These are phyloP conservation scores for Leccinellum luteum DNA, from an alignment of 768 basidiomycete species.

Conservation along the genomic window DNA sequence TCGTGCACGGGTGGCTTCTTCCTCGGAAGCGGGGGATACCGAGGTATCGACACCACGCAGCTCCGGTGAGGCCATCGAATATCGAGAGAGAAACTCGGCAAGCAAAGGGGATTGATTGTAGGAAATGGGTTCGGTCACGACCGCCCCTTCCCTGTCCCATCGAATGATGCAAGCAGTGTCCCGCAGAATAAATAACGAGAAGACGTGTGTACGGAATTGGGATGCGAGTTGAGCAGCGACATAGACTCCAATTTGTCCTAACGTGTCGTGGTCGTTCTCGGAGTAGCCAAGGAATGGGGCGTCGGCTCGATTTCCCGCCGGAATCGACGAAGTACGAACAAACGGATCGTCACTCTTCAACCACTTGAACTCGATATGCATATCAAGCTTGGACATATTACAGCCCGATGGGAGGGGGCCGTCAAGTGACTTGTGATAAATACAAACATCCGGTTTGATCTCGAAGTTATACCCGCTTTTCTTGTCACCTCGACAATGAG, in stretches of 20 bases:
- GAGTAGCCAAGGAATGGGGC: too few species aligned
- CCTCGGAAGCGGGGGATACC: too few species aligned
- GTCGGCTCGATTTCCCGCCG: too few species aligned
- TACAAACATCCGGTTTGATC: conserved; percentile 3
- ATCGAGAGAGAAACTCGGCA: too few species aligned
- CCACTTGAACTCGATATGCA: conserved; percentile 10
- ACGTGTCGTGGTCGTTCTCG: too few species aligned
- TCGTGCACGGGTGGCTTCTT: too few species aligned
- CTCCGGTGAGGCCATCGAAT: too few species aligned
- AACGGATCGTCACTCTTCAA: background rate
- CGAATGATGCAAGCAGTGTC: conserved; percentile 27
- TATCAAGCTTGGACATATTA: background rate
- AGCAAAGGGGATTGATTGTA: conserved; percentile 7
- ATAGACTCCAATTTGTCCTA: too few species aligned
- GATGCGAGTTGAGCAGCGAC: too few species aligned
- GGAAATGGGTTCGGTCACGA: conserved; percentile 26
- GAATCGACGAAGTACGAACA: too few species aligned
- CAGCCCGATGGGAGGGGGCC: background rate
- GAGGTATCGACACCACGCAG: too few species aligned
- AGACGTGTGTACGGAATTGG: conserved; percentile 8
- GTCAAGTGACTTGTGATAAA: background rate
- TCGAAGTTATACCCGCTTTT: background rate
- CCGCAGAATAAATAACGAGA: conserved; percentile 28
- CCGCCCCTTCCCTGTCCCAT: conserved; percentile 33
- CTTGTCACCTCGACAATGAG: background rate